Conservation (phyloP, 164 flowering plant genomes). For the Magnolia kwangsiensis region DNA sequence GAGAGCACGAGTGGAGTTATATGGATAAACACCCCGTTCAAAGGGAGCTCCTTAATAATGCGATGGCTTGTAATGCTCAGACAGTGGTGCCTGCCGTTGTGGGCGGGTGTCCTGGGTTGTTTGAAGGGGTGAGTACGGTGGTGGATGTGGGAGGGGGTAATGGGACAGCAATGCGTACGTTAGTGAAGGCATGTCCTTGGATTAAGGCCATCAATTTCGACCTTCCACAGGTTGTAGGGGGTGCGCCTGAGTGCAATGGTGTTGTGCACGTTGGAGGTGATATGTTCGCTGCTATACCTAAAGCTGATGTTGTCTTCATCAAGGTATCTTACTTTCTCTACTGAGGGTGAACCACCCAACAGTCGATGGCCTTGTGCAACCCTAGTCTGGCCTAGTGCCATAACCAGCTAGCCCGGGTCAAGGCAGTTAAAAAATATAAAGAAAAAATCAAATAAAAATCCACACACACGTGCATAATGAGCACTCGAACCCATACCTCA, state of each 20-base stretch:
- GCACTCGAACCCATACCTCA: too few relatives aligned
- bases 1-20: not conserved
- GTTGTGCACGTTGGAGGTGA: constrained; percentile 52
- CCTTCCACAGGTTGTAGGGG: not conserved
- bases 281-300: constrained; percentile 47
- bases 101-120: constrained; percentile 1
- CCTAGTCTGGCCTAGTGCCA: too few relatives aligned
- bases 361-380: too few relatives aligned
- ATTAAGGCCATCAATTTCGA: not conserved
- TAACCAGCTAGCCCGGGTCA: too few relatives aligned
- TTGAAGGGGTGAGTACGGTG: constrained; percentile 1
- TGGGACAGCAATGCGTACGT: constrained; percentile 3
- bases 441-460: too few relatives aligned
- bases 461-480: too few relatives aligned
- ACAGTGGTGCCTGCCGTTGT: constrained; percentile 5
- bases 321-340: constrained; percentile 30
- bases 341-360: too few relatives aligned
- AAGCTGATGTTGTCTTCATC: constrained; percentile 45
- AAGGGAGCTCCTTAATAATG: not conserved
- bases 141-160: constrained; percentile 9
- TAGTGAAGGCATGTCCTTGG: not conserved
- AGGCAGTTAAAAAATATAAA: too few relatives aligned
- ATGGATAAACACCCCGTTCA: not conserved
- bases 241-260: constrained; percentile 17
- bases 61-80: constrained; percentile 5